Conservation (phyloP, 805 yeast species). For the Sungouiozyma ichnusensis region DNA sequence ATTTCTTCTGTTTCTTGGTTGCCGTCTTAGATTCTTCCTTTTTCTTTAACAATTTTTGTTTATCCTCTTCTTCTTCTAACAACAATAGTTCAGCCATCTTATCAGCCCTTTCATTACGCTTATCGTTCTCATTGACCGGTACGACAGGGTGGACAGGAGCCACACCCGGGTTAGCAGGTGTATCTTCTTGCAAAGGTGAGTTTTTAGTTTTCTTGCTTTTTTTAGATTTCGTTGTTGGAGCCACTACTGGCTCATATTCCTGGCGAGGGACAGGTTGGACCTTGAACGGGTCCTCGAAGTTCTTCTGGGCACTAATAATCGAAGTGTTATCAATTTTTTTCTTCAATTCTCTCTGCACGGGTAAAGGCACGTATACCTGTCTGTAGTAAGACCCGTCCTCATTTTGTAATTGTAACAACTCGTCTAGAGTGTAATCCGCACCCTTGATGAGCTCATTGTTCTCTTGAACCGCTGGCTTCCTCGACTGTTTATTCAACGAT, state of each 20-base stretch:
- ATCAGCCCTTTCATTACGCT: constrained; percentile 14
- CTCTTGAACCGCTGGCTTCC: not conserved
- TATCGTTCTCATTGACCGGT: constrained; percentile 1
- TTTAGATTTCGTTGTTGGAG: too few relatives aligned
- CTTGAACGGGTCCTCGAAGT: not conserved
- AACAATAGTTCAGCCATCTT: constrained; percentile 15
- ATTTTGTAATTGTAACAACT: constrained; percentile 16
- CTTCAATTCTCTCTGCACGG: constrained; percentile 12
- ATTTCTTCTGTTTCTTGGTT: constrained; percentile 3
- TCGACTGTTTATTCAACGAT: not conserved
- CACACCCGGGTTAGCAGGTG: not conserved
- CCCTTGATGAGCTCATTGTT: constrained; percentile 9
- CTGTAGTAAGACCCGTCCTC: constrained; percentile 21
- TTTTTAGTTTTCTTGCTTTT: constrained; percentile 1
- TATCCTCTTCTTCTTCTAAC: constrained; percentile 11
- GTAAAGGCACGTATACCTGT: constrained; percentile 19
- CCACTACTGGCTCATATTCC: too few relatives aligned
- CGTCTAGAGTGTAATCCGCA: constrained; percentile 19
- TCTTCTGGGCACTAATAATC: not conserved
- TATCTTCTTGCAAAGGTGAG: not conserved
- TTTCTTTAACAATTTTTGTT: constrained; percentile 3
- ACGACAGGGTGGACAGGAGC: too few relatives aligned
- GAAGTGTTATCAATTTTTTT: constrained; percentile 7
- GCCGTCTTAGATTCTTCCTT: constrained; percentile 4
- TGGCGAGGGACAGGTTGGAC: not conserved